phyloP scores from a whole-genome alignment of 2,329 filamentous ascomycete species.

The Ceratocystis destructans region DNA sequence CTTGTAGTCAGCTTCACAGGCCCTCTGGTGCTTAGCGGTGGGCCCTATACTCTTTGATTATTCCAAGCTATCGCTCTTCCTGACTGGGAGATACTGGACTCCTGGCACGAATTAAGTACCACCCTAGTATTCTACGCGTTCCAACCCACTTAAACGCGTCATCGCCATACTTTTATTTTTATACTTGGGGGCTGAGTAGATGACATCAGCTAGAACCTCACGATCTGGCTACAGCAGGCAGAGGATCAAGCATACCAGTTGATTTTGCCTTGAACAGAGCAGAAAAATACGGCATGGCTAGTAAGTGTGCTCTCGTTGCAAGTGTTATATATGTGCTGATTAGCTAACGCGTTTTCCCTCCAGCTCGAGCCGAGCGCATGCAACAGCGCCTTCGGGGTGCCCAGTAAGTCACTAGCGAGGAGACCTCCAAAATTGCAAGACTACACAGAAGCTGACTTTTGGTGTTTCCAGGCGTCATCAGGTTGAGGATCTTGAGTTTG shows the following conservation, averaged over 20 bases:
- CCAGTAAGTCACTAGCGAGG: slow-evolving; percentile 33
- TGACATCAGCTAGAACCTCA: slow-evolving; percentile 7
- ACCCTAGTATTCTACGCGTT: slow-evolving; percentile 12
- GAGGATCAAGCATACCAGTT: not conserved
- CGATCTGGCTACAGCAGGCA: not conserved
- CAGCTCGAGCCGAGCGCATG: slow-evolving; percentile 47
- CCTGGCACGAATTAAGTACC: slow-evolving; percentile 8
- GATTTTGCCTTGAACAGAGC: not conserved
- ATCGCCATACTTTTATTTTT: slow-evolving; percentile 5
- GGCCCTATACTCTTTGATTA: not conserved
- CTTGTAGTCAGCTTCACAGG: not conserved
- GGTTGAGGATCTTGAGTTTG: slow-evolving; percentile 46
- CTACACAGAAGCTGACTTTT: slow-evolving; percentile 16
- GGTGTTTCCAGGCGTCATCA: slow-evolving; percentile 35
- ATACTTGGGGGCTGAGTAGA: not conserved
- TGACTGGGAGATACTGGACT: not conserved
- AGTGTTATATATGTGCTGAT: not conserved
- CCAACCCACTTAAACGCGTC: slow-evolving; percentile 4
- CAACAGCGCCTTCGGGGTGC: slow-evolving; percentile 52
- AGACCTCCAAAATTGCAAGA: slow-evolving; percentile 7
- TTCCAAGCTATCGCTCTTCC: not conserved
- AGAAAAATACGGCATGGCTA: slow-evolving; percentile 12
- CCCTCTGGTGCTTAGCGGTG: too few species aligned
- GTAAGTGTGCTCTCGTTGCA: slow-evolving; percentile 6
- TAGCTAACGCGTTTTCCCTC: not conserved